Percentiles rank a stretch among this genome's conserved stretches.
Conservation (phyloP, 352 stramenopile species). For the Phytophthora sp. region DNA sequence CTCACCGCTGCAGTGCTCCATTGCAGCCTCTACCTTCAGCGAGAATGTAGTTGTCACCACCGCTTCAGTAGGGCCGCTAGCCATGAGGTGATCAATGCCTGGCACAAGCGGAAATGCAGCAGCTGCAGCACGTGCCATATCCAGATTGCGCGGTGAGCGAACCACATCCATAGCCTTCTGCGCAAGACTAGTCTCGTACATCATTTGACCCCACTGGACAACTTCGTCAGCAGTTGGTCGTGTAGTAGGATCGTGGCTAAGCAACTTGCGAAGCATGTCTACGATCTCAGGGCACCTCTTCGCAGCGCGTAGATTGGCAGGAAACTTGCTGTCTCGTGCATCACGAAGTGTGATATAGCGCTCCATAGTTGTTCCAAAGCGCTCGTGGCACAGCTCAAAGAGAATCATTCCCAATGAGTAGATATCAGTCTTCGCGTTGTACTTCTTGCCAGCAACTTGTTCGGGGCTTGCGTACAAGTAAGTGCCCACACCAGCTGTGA, state of each 20-base stretch:
- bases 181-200: slow-evolving; percentile 69
- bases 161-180: slow-evolving; percentile 63
- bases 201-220: slow-evolving; percentile 78
- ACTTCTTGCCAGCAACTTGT: slow-evolving; percentile 90
- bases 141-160: slow-evolving; percentile 51
- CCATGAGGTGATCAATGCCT: slow-evolving; percentile 42
- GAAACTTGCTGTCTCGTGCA: slow-evolving; percentile 75
- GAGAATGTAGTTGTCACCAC: slow-evolving; percentile 48
- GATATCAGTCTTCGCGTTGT: slow-evolving; percentile 92
- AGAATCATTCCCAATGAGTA: slow-evolving; percentile 93
- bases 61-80: background rate
- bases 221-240: slow-evolving; percentile 71
- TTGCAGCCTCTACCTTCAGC: slow-evolving; percentile 71
- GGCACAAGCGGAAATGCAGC: slow-evolving; percentile 27
- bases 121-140: slow-evolving; percentile 18
- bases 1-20: slow-evolving; percentile 46
- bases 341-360: slow-evolving; percentile 83
- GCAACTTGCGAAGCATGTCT: slow-evolving; percentile 66
- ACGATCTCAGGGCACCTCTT: slow-evolving; percentile 72
- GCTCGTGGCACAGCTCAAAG: slow-evolving; percentile 90
- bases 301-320: slow-evolving; percentile 50
- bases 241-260: slow-evolving; percentile 55
- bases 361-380: slow-evolving; percentile 92
- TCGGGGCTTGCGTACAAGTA: slow-evolving; percentile 92
- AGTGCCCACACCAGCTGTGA: slow-evolving; percentile 89